These are phyloP conservation scores for Dryadomyces sulphureus DNA, from an alignment of 2,329 filamentous ascomycete species.

Conservation along the genomic window DNA sequence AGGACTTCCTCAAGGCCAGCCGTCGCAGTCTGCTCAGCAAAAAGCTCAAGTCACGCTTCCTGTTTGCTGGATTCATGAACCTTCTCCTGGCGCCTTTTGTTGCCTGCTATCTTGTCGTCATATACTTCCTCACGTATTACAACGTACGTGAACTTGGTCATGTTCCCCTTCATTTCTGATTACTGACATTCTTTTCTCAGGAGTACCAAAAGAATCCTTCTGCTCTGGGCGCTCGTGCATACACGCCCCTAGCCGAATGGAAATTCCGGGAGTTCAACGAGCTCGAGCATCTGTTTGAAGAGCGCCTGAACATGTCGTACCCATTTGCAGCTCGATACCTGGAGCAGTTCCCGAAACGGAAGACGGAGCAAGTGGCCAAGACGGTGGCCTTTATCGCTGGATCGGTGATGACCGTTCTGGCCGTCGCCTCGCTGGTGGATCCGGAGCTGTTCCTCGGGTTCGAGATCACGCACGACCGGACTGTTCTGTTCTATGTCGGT, in stretches of 20 bases:
- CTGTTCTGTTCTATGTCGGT: slow-evolving; percentile 80
- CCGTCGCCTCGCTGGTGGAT: slow-evolving; percentile 72
- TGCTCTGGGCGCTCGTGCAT: slow-evolving; percentile 73
- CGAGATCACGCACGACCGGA: slow-evolving; percentile 77
- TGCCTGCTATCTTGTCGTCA: slow-evolving; percentile 70
- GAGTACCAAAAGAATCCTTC: slow-evolving; percentile 93
- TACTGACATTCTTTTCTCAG: slow-evolving; percentile 25
- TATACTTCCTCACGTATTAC: slow-evolving; percentile 92
- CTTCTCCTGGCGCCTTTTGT: slow-evolving; percentile 77
- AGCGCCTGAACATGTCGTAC: slow-evolving; percentile 84
- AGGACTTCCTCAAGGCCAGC: slow-evolving; percentile 71
- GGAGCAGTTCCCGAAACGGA: slow-evolving; percentile 91
- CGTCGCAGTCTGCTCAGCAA: slow-evolving; percentile 66
- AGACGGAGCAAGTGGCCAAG: slow-evolving; percentile 70
- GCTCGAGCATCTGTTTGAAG: slow-evolving; percentile 78
- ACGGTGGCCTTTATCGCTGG: slow-evolving; percentile 82
- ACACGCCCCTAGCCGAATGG: slow-evolving; percentile 90
- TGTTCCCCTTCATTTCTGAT: not conserved
- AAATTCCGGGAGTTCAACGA: slow-evolving; percentile 99
- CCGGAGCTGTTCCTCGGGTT: slow-evolving; percentile 84
- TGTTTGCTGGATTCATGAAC: slow-evolving; percentile 74
- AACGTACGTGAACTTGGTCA: slow-evolving; percentile 41
- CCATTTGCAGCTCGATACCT: slow-evolving; percentile 86
- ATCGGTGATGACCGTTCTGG: slow-evolving; percentile 72
- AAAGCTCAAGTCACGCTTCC: slow-evolving; percentile 61